Evolutionary conservation across 192 early-diverging fungal genomes (phyloP).

Genomic region (Podila clonocystis): DNA sequence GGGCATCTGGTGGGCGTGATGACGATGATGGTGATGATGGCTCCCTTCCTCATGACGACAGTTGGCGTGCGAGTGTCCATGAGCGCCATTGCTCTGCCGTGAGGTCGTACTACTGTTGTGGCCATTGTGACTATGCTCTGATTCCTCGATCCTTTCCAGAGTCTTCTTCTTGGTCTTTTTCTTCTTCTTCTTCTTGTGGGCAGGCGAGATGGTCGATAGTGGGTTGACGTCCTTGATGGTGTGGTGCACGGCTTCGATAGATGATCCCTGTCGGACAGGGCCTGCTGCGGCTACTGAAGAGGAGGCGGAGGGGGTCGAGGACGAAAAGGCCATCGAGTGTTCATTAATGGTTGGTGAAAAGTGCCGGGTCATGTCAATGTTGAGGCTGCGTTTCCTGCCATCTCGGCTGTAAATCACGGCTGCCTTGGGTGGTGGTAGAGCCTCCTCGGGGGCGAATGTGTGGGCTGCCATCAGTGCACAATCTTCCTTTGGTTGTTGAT

Average conservation of each 20-base stretch:
- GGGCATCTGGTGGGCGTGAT: conserved; percentile 39
- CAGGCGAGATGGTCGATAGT: background rate
- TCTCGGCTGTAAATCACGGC: conserved; percentile 54
- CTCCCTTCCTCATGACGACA: conserved; percentile 37
- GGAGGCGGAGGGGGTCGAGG: background rate
- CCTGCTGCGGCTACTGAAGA: conserved; percentile 10
- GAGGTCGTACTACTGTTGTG: conserved; percentile 5
- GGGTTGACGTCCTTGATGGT: background rate
- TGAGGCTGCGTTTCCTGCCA: conserved; percentile 52
- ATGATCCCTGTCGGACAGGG: background rate
- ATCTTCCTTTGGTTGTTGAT: background rate
- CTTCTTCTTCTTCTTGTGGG: conserved; percentile 46
- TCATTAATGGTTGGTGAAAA: conserved; percentile 33
- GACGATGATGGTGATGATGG: conserved; percentile 26
- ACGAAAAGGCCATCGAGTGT: conserved; percentile 16
- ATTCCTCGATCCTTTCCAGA: conserved; percentile 43
- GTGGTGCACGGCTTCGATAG: conserved; percentile 5
- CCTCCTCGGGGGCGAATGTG: conserved; percentile 53
- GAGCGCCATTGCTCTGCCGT: background rate
- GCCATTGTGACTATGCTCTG: background rate
- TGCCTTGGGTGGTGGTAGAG: conserved; percentile 53
- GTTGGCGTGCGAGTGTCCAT: conserved; percentile 22
- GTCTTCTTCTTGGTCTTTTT: conserved; percentile 40
- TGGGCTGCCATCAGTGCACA: conserved; percentile 37
- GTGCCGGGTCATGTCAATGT: conserved; percentile 47